Evolutionary conservation across 2,329 filamentous ascomycete species (phyloP).

Genomic region (Trichophyton benhamiae): DNA sequence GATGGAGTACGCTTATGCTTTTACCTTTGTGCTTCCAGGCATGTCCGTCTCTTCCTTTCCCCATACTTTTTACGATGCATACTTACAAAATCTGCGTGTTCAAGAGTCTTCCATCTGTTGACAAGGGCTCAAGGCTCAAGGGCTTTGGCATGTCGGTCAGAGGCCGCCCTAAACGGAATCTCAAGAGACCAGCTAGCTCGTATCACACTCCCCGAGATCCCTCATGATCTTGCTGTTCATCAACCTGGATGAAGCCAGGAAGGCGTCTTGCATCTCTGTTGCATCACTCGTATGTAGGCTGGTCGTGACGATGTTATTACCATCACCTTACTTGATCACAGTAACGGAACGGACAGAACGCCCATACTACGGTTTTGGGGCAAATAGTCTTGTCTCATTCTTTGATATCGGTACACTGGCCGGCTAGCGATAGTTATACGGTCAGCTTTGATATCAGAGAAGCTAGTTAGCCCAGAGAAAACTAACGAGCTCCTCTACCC

Average conservation of each 20-base stretch:
- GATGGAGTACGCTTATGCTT: not conserved
- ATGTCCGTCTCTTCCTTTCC: not conserved
- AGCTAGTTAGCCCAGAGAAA: not conserved
- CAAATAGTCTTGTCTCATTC: not conserved
- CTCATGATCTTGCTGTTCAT: not conserved
- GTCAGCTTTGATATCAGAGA: not conserved
- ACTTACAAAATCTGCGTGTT: not conserved
- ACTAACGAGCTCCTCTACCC: not conserved
- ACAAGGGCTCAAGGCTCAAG: not conserved
- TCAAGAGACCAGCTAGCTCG: not conserved
- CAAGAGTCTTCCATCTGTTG: not conserved
- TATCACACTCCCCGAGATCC: not conserved
- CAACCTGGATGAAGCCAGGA: not conserved
- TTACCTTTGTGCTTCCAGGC: not conserved
- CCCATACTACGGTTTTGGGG: not conserved
- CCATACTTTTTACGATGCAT: not conserved
- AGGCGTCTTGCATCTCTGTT: constrained; percentile 1
- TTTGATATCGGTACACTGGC: not conserved
- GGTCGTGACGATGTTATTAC: not conserved
- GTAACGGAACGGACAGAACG: not conserved
- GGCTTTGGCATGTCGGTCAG: constrained; percentile 1
- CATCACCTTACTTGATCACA: not conserved
- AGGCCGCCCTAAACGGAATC: constrained; percentile 2
- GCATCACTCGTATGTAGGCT: not conserved
- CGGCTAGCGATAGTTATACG: not conserved